These are phyloP conservation scores for Vitis riparia DNA, from an alignment of 164 flowering plant species.

Conservation along the genomic window DNA sequence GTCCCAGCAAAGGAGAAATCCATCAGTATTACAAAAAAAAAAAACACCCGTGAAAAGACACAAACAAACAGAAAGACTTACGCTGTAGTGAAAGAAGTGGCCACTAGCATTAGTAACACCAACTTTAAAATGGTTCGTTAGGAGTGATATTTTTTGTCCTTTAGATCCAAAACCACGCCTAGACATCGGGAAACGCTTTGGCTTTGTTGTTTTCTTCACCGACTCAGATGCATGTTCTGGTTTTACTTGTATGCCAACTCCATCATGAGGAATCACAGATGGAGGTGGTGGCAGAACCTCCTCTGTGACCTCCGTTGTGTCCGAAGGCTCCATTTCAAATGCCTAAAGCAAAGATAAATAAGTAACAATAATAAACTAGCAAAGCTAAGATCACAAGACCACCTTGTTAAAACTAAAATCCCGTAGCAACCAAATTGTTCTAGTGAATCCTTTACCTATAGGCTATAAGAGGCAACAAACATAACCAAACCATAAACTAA, in stretches of 20 bases:
- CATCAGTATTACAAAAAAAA: background rate
- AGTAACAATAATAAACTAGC: no score
- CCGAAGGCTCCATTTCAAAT: no score
- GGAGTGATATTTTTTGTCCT: conserved; percentile 58
- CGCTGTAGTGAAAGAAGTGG: conserved; percentile 82
- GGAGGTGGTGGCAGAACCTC: conserved; percentile 84
- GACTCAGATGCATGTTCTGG: conserved; percentile 17
- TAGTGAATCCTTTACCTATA: no score
- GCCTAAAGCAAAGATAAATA: no score
- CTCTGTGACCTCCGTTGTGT: background rate
- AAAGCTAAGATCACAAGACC: no score
- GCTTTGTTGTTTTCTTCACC: conserved; percentile 32
- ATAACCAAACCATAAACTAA: no score
- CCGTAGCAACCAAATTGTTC: no score
- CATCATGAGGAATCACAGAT: conserved; percentile 52
- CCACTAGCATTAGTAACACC: conserved; percentile 51
- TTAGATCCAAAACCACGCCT: conserved; percentile 62
- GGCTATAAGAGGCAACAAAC: no score
- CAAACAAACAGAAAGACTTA: conserved; percentile 31
- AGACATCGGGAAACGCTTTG: conserved; percentile 54
- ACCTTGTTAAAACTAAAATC: no score
- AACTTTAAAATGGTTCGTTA: conserved; percentile 78
- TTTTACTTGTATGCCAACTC: conserved; percentile 48
- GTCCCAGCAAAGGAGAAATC: conserved; percentile 1
- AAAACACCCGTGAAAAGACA: background rate